Evolutionary conservation across 192 early-diverging fungal species (phyloP).

Genomic region (Globomyces pollinis-pini): DNA sequence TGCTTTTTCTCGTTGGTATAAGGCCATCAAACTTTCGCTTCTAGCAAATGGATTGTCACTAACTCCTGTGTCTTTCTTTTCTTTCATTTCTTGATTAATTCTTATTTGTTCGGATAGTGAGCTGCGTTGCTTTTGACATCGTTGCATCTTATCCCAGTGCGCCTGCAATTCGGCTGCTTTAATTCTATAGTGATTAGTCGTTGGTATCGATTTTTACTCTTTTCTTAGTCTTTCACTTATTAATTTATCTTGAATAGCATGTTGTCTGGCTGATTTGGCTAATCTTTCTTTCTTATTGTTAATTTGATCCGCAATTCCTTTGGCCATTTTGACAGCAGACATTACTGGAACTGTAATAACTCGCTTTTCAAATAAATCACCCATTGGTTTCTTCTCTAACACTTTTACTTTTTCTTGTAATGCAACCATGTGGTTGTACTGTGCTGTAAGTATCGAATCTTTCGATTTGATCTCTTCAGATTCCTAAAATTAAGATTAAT

Average conservation of each 20-base stretch:
- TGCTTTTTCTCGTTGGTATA: constrained; percentile 45
- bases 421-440: constrained; percentile 31
- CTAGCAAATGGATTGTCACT: constrained; percentile 33
- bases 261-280: background rate
- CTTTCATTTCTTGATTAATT: constrained; percentile 2
- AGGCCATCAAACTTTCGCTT: constrained; percentile 37
- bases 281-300: background rate
- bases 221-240: constrained; percentile 24
- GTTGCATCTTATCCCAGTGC: constrained; percentile 37
- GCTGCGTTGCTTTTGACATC: constrained; percentile 21
- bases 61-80: constrained; percentile 8
- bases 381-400: constrained; percentile 22
- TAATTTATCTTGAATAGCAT: constrained; percentile 28
- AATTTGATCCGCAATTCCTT: constrained; percentile 34
- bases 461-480: constrained; percentile 17
- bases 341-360: constrained; percentile 21
- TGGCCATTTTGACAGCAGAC: constrained; percentile 16
- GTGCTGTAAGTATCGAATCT: constrained; percentile 21
- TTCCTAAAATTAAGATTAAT: constrained; percentile 13
- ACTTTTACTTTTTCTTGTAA: constrained; percentile 13
- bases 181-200: constrained; percentile 14
- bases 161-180: constrained; percentile 29
- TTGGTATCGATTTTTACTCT: constrained; percentile 29
- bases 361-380: constrained; percentile 39
- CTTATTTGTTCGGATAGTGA: constrained; percentile 33